Evolutionary conservation across 306 rosid species (phyloP).

Genomic region (Castanopsis chinensis): DNA sequence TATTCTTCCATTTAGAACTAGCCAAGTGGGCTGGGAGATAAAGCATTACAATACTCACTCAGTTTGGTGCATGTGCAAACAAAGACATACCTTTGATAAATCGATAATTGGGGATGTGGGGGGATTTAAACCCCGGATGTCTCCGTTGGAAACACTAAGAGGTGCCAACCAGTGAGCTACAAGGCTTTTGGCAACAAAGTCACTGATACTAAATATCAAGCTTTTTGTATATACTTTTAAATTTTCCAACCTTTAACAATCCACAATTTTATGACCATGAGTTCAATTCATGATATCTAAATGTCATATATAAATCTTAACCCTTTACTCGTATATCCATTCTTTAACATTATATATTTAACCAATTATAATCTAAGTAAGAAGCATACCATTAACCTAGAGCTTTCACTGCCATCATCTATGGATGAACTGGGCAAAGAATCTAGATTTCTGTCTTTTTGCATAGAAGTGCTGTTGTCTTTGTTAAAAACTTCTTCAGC

Average conservation of each 20-base stretch:
- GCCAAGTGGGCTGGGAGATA: too few relatives aligned
- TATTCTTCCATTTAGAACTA: neutral
- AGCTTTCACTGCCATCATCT: slow-evolving; percentile 22
- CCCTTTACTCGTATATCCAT: too few relatives aligned
- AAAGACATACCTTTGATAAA: neutral
- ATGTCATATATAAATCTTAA: too few relatives aligned
- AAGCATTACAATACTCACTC: too few relatives aligned
- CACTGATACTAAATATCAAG: neutral
- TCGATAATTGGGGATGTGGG: too few relatives aligned
- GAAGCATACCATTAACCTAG: slow-evolving; percentile 43
- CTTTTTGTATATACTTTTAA: neutral
- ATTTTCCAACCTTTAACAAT: slow-evolving; percentile 8
- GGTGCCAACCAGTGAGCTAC: too few relatives aligned
- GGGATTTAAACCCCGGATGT: too few relatives aligned
- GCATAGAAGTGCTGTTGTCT: neutral
- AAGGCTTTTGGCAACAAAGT: too few relatives aligned
- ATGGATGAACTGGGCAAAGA: slow-evolving; percentile 11
- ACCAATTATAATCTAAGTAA: neutral
- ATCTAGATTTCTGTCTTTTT: slow-evolving; percentile 23
- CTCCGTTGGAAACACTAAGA: too few relatives aligned
- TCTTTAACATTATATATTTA: neutral
- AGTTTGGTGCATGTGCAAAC: neutral
- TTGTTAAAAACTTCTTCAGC: slow-evolving; percentile 14
- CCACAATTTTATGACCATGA: neutral
- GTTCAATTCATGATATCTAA: too few relatives aligned